Conservation (phyloP, 73 alveolate genomes). For the Paramecium octaurelia region DNA sequence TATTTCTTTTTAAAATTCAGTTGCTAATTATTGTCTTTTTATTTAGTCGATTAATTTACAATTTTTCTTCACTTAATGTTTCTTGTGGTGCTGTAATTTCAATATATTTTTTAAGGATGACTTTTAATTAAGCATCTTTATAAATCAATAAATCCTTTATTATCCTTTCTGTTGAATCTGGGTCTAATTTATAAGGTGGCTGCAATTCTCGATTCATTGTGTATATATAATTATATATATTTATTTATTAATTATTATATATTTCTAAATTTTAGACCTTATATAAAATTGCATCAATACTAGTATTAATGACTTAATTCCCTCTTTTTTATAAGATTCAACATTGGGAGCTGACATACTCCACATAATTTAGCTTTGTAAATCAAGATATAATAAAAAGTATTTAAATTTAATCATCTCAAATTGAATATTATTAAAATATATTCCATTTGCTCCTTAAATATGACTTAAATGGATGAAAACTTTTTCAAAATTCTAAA, state of each 20-base stretch:
- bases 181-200: conserved; percentile 13
- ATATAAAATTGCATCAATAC: too few species aligned
- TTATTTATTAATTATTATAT: neutral
- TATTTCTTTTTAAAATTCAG: conserved; percentile 20
- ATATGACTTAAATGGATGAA: neutral
- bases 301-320: too few species aligned
- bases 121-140: conserved; percentile 9
- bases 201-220: neutral
- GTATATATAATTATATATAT: neutral
- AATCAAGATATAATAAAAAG: neutral
- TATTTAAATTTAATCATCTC: neutral
- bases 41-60: neutral
- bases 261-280: neutral
- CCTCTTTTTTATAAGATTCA: too few species aligned
- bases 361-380: neutral
- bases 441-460: too few species aligned
- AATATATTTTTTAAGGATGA: conserved; percentile 10
- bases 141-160: neutral
- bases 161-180: conserved; percentile 17
- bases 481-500: neutral
- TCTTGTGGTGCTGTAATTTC: conserved; percentile 20
- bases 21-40: neutral
- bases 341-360: too few species aligned
- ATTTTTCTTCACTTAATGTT: conserved; percentile 30
- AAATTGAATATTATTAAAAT: too few species aligned